phyloP scores from a whole-genome alignment of 2,329 filamentous ascomycete genomes.

The Talaromyces sp. region DNA sequence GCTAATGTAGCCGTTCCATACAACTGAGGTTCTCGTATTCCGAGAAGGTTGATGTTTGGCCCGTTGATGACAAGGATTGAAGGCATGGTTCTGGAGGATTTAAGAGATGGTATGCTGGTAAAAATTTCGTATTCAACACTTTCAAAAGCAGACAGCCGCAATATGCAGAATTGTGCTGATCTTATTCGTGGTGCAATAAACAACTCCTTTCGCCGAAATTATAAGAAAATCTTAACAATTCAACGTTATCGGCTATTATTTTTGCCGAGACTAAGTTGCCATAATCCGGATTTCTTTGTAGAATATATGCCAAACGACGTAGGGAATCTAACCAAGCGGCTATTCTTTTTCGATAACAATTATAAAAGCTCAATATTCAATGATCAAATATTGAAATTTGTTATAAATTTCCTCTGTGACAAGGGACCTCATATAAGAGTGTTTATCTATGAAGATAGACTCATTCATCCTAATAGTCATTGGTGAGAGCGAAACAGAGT shows the following conservation, averaged over 20 bases:
- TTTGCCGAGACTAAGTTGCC: background rate
- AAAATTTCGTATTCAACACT: background rate
- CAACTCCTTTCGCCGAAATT: background rate
- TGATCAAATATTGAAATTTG: background rate
- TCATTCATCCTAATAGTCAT: background rate
- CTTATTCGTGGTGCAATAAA: background rate
- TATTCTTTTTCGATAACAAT: background rate
- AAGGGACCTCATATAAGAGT: background rate
- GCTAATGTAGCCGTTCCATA: conserved; percentile 68
- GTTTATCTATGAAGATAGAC: too few relatives aligned
- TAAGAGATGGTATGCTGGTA: background rate
- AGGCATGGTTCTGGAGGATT: background rate
- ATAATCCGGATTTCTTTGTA: background rate
- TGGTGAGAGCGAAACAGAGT: background rate
- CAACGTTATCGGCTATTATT: background rate
- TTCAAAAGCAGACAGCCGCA: too few relatives aligned
- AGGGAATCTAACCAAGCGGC: background rate
- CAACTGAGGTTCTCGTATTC: conserved; percentile 68
- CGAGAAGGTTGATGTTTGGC: conserved; percentile 76
- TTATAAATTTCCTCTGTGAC: background rate
- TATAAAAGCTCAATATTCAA: background rate
- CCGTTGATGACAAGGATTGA: conserved; percentile 69
- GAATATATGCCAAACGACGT: background rate
- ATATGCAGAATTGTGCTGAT: background rate
- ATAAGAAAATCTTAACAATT: background rate